phyloP scores from a whole-genome alignment of 176 grass and related monocot genomes.

The Juncus effusus region DNA sequence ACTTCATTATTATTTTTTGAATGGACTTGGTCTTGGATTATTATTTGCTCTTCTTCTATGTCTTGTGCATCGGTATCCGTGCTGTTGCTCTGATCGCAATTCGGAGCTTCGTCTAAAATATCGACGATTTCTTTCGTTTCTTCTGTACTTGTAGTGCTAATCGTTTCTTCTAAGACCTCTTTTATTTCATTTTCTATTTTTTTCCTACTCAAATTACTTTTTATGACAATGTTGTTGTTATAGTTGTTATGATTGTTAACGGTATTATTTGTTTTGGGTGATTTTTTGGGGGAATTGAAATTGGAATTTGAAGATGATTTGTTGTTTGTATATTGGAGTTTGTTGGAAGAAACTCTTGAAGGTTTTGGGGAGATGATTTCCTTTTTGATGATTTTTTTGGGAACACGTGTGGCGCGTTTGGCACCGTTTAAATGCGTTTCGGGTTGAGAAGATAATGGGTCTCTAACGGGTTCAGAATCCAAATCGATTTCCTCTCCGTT shows the following conservation, averaged over 20 bases:
- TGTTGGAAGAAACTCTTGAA: constrained; percentile 46
- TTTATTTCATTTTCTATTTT: constrained; percentile 34
- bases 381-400: constrained; percentile 72
- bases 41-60: constrained; percentile 57
- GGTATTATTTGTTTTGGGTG: constrained; percentile 35
- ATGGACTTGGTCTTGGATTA: constrained; percentile 40
- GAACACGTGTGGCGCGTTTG: constrained; percentile 61
- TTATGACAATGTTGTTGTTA: constrained; percentile 25
- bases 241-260: constrained; percentile 17
- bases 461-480: constrained; percentile 55
- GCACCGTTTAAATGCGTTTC: constrained; percentile 43
- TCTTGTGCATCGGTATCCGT: constrained; percentile 91
- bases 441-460: constrained; percentile 67
- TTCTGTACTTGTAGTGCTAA: constrained; percentile 57
- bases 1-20: constrained; percentile 34
- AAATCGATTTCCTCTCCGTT: constrained; percentile 64
- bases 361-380: constrained; percentile 44
- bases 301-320: constrained; percentile 42
- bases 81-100: constrained; percentile 81
- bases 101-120: constrained; percentile 85
- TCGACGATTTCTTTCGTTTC: constrained; percentile 88
- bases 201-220: constrained; percentile 15
- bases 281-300: constrained; percentile 60
- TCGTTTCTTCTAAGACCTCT: constrained; percentile 67
- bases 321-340: constrained; percentile 58